Evolutionary conservation across 2,329 filamentous ascomycete genomes (phyloP), one percentile per base, ranked within the genome.

Genomic region (Aspergillus fumigatus): DNA sequence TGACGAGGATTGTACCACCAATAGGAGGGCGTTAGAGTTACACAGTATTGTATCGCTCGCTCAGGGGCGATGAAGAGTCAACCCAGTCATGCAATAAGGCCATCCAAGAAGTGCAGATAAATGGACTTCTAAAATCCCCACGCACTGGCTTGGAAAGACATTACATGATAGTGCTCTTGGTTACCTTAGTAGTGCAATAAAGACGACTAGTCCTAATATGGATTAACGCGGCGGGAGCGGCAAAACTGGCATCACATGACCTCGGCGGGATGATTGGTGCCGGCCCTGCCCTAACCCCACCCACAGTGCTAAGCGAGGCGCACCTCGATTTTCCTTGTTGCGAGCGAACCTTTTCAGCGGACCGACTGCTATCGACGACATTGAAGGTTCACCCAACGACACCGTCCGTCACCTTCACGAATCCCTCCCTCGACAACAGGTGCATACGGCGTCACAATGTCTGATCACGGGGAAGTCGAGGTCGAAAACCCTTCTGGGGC

Each of bases 391-490:
- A 67, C 71, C 69, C 66, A 71, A 71, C 70, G 70, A 69, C 70
- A 72, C 73, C 65, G 64, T 68, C 70, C 69, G 65, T 67, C 62
- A 67, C 69, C 67, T 67, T 70, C 66, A 73, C 72, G 64, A 71
- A 71, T 61, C 69, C 69, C 65, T 70, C 68, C 70, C 63, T 67
- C 70, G 70, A 71, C 70, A 73, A 69, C 67, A 70, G 65, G 65
- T 70, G 67, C 66, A 69, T 64, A 69, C 68, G 66, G 70, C 68
- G 72, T 72, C 80, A 81, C 89, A 74, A 96, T 96, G 92, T 96
- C 92, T 88, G 92, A 96, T 82, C 82, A 80, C 82, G 91, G 88
- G 84, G 92, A 96, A 84, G 88, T 96, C 81, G 91, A 96, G 84
- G 88, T 94, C 80, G 88, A 90, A 80, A 85, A 81, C 83, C 83